Evolutionary conservation across 495 filamentous ascomycete species (phyloP), one percentile per base, ranked within the genome.

Genomic region (Penicillium silybi): DNA sequence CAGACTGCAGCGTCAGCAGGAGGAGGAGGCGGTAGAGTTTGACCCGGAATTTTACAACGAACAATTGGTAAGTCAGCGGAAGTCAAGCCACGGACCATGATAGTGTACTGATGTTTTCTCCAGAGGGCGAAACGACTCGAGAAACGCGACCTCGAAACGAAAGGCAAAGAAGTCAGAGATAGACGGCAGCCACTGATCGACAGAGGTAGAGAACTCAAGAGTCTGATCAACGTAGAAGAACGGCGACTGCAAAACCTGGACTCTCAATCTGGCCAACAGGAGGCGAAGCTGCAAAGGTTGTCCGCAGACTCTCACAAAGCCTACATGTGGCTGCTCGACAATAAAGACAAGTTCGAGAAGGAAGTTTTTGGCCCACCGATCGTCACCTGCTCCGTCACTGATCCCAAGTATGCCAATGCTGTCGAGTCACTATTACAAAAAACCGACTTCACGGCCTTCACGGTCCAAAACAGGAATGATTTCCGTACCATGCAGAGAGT

Each of bases 341-440:
- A 97, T 65, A 81, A 78, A 38, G 65, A 80, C 56, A 64, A 77
- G 22, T 97, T 97, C 50, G 81, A 92, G 63, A 82, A 86, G 47
- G 79, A 87, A 54, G 85, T 97, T 19, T 92, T 89, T 66, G 91
- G 90, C 0, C 93, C 93, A 16, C 84, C 93, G 0, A 78, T 92
- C 50, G 70, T 99, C 13, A 83, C 78, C 19, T 96, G 92, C 66
- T 87, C 87, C 0, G 67, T 97, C 32, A 92, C 86, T 48, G 83
- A 96, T 61, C 80, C 80, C 15, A 79, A 71, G 46, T 92, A 86
- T 61, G 84, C 85, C 19, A 76, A 89, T 62, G 78, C 82, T 8
- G 70, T 99, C 10, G 93, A 99, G 67, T 77, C 81, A 3, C 61
- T 87, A 17, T 62, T 99, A 8, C 67, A 74, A n/a, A 53, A 45